Conservation (phyloP, 805 yeast genomes). For the Wickerhamiella cacticola region DNA sequence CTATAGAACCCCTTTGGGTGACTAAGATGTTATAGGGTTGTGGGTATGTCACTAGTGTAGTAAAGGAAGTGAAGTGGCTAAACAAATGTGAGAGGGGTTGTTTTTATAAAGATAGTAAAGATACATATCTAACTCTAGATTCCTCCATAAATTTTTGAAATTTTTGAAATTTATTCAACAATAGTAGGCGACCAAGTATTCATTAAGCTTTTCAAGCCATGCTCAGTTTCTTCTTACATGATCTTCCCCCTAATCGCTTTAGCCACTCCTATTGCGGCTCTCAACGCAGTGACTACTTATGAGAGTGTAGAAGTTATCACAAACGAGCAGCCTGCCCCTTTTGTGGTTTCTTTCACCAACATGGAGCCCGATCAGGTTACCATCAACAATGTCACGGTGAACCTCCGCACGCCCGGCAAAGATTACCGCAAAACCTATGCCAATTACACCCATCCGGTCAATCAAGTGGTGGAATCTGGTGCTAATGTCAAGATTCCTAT, state of each 20-base stretch:
- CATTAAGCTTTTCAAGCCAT: background rate
- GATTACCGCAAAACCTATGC: slow-evolving; percentile 36
- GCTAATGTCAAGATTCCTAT: slow-evolving; percentile 34
- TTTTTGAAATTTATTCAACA: too few species aligned
- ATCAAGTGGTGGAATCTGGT: slow-evolving; percentile 41
- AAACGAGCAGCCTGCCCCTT: slow-evolving; percentile 23
- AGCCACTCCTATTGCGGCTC: slow-evolving; percentile 3
- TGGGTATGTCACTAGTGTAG: too few species aligned
- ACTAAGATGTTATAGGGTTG: too few species aligned
- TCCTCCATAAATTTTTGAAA: too few species aligned
- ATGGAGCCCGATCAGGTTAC: slow-evolving; percentile 20
- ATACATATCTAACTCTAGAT: too few species aligned
- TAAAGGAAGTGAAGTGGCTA: too few species aligned
- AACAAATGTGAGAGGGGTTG: too few species aligned
- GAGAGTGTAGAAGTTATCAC: slow-evolving; percentile 14
- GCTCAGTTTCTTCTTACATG: background rate
- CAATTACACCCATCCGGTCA: slow-evolving; percentile 54
- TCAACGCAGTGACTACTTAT: slow-evolving; percentile 1
- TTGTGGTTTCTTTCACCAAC: slow-evolving; percentile 23
- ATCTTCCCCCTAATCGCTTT: slow-evolving; percentile 1
- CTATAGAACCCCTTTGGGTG: background rate
- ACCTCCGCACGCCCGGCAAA: slow-evolving; percentile 13
- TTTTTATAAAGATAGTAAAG: too few species aligned
- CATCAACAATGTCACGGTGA: slow-evolving; percentile 21
- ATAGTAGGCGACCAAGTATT: too few species aligned